Conservation (phyloP, 2,329 filamentous ascomycete genomes). For the Aspergillus felis region DNA sequence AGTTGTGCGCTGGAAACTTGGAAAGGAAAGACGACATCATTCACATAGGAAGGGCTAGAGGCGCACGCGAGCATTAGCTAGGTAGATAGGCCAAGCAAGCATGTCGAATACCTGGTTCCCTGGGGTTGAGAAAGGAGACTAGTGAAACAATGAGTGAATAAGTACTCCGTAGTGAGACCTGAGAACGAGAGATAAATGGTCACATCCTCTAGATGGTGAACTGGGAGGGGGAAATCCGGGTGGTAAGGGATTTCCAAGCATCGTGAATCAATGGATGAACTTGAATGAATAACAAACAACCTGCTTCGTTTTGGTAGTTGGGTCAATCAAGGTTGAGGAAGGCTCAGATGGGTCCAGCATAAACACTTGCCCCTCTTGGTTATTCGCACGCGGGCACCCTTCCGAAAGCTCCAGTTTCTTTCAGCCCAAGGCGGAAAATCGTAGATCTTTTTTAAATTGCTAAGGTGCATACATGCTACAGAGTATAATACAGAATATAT, state of each 20-base stretch:
- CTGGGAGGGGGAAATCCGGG: neutral
- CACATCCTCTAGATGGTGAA: neutral
- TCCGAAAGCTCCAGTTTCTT: neutral
- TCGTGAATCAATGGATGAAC: neutral
- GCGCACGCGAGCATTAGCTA: neutral
- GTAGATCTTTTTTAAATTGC: neutral
- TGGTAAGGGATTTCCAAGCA: neutral
- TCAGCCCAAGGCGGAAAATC: too few species aligned
- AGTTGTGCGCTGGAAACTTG: neutral
- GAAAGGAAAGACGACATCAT: neutral
- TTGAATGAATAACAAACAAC: too few species aligned
- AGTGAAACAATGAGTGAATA: neutral
- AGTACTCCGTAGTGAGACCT: neutral
- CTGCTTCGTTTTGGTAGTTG: too few species aligned
- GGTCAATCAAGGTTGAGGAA: neutral
- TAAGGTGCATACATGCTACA: neutral
- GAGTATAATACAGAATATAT: neutral
- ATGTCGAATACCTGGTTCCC: neutral
- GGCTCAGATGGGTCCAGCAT: too few species aligned
- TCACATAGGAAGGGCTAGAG: neutral
- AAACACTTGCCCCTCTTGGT: neutral
- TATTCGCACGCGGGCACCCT: neutral
- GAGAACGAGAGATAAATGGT: neutral
- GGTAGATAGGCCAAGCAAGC: neutral
- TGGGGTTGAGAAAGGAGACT: neutral